phyloP scores from a whole-genome alignment of 257 asterid genomes.

The Craterostigma plantagineum region DNA sequence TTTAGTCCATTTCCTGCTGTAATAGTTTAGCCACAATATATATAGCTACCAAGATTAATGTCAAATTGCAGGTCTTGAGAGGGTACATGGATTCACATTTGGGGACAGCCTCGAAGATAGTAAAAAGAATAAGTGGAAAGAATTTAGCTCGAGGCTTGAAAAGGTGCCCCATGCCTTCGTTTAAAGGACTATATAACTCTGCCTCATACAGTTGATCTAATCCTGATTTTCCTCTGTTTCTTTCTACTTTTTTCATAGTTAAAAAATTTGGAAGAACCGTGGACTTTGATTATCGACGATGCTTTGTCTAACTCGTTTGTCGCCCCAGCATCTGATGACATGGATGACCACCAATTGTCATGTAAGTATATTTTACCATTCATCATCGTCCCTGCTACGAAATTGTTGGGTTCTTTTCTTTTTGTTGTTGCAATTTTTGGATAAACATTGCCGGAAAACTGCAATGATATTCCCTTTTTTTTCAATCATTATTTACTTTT shows the following conservation, averaged over 20 bases:
- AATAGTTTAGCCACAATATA: no score
- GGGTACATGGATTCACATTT: slow-evolving; percentile 72
- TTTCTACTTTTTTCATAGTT: slow-evolving; percentile 35
- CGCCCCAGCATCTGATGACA: slow-evolving; percentile 70
- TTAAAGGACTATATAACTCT: no score
- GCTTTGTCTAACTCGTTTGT: slow-evolving; percentile 78
- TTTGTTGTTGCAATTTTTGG: background rate
- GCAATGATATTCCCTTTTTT: no score
- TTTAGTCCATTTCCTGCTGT: no score
- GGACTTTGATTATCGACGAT: slow-evolving; percentile 81
- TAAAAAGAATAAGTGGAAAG: slow-evolving; percentile 57
- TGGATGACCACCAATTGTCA: slow-evolving; percentile 48
- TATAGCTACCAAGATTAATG: background rate
- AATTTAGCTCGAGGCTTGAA: slow-evolving; percentile 43
- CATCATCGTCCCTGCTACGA: no score
- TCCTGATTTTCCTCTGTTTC: background rate
- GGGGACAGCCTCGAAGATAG: slow-evolving; percentile 77
- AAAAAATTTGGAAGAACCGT: slow-evolving; percentile 54
- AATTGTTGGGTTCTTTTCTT: background rate
- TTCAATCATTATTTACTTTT: background rate
- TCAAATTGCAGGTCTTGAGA: slow-evolving; percentile 49
- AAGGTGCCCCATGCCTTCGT: slow-evolving; percentile 25
- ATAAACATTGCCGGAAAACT: no score
- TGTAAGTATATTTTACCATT: slow-evolving; percentile 24
- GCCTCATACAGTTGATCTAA: no score